A percentile compares a stretch with the other conserved stretches of the same genome.
Evolutionary conservation across 305 asterid genomes (phyloP).

Genomic region (Ilex paraguariensis): DNA sequence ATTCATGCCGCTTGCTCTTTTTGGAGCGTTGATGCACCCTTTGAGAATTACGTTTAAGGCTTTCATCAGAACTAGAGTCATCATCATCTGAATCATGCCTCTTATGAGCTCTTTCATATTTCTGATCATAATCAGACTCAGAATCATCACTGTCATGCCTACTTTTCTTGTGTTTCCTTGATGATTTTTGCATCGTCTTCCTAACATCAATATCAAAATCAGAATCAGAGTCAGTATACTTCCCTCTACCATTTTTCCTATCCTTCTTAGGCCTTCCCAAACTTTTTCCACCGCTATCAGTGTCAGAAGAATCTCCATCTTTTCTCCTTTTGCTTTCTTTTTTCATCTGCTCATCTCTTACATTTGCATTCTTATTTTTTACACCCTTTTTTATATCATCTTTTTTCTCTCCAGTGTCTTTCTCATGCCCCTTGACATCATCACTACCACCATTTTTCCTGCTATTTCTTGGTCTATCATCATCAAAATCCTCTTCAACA

Average conservation of each 20-base stretch:
- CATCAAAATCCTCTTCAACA: slow-evolving; percentile 34
- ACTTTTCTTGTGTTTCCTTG: slow-evolving; percentile 32
- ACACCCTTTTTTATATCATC: slow-evolving; percentile 20
- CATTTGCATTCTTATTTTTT: slow-evolving; percentile 25
- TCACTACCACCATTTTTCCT: slow-evolving; percentile 20
- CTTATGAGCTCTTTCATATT: slow-evolving; percentile 30
- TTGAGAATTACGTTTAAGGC: slow-evolving; percentile 15
- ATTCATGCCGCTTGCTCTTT: slow-evolving; percentile 27
- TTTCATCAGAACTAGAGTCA: slow-evolving; percentile 18
- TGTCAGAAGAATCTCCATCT: slow-evolving; percentile 37
- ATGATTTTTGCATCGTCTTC: slow-evolving; percentile 29
- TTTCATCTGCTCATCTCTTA: slow-evolving; percentile 24
- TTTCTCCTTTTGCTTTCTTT: slow-evolving; percentile 17
- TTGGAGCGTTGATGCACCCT: slow-evolving; percentile 29
- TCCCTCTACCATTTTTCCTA: slow-evolving; percentile 13
- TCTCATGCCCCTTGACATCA: slow-evolving; percentile 16
- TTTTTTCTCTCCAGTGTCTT: slow-evolving; percentile 22
- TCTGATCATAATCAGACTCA: slow-evolving; percentile 35
- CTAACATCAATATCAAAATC: slow-evolving; percentile 41
- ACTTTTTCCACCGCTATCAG: slow-evolving; percentile 27
- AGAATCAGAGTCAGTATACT: slow-evolving; percentile 41
- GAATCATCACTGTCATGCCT: slow-evolving; percentile 29
- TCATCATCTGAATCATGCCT: slow-evolving; percentile 38
- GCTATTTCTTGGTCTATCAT: slow-evolving; percentile 27
- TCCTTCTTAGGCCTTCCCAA: slow-evolving; percentile 18